Base-by-base conservation (phyloP, 2,329 filamentous ascomycete genomes). In the Colletotrichum scovillei region DNA sequence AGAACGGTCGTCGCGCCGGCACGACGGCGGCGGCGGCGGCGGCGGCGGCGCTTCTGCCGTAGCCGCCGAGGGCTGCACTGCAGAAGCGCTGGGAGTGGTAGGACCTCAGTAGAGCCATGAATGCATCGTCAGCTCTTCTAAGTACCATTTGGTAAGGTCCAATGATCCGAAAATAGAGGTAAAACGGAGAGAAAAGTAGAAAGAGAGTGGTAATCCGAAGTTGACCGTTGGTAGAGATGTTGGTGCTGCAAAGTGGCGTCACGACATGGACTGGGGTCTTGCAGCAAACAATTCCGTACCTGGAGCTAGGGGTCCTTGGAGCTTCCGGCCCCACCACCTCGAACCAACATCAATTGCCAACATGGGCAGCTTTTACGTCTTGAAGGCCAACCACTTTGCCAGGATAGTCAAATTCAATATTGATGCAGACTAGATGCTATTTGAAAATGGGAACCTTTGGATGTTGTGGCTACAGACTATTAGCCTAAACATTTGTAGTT, bases 21-120 rank as follows among this genome's bases (percentile, higher is more conserved):
- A 53, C 12, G 19, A 59, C 16, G 64, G 58, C 28, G 16, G 58
- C 28, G 24, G 28, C 52, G 49, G 4, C 24, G 30, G 4, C 22
- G 22, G 24, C 26, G 26, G 26, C 35, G 35, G 6, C 28, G 22
- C 30, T 26, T 53, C 63, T 46, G 19, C 42, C 59, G 63, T 63
- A 46, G 58, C 30, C 57, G 62, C 63, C 35, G 30, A 53, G 32
- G 24, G 58, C 69, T 30, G 32, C 59, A 30, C 63, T 53, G 32
- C 72, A 74, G 63, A 74, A 74, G 52, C 59, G 57, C 63, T 62
- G 63, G 8, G 72, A 74, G 52, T 74, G 69, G 35, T 73, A 73
- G 30, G 68, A 56, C 24, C 53, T 74, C 35, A 74, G n/a, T 30
- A 74, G 26, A 72, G 72, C 68, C 63, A 74, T 67, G 35, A 63